Percentiles rank a stretch among this genome's conserved stretches.
phyloP scores from a whole-genome alignment of 192 early-diverging fungal species.

The Funneliformis geosporum region DNA sequence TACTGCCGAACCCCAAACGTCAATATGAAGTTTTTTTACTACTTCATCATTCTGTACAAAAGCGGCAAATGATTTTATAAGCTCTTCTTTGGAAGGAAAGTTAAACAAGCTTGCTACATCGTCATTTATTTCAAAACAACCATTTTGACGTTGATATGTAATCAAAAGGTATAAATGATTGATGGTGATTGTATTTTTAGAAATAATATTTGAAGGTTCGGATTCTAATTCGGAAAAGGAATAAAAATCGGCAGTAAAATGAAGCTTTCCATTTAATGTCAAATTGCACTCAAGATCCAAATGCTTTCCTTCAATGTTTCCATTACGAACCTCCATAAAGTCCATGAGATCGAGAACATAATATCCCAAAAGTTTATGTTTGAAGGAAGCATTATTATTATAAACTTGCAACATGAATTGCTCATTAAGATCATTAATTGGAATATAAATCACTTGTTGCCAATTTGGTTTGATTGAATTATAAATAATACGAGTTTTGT shows the following conservation, averaged over 20 bases:
- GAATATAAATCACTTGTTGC: slow-evolving; percentile 89
- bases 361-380: slow-evolving; percentile 75
- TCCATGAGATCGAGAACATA: slow-evolving; percentile 59
- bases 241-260: no score
- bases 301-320: slow-evolving; percentile 9
- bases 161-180: slow-evolving; percentile 10
- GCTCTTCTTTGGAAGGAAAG: not conserved
- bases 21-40: not conserved
- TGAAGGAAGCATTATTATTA: slow-evolving; percentile 80
- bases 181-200: not conserved
- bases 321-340: slow-evolving; percentile 53
- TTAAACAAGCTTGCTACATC: slow-evolving; percentile 16
- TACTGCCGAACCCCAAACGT: not conserved
- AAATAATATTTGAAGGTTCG: not conserved
- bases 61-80: not conserved
- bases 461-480: slow-evolving; percentile 86
- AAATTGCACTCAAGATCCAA: not conserved
- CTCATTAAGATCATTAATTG: slow-evolving; percentile 71
- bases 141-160: slow-evolving; percentile 17
- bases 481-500: slow-evolving; percentile 78
- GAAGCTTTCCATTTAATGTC: slow-evolving; percentile 55
- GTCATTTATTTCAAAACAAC: slow-evolving; percentile 22
- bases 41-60: not conserved
- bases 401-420: slow-evolving; percentile 66
- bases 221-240: slow-evolving; percentile 41